These are phyloP conservation scores for Eucalyptus leucophloia DNA, from an alignment of 345 rosid genomes.

Conservation along the genomic window DNA sequence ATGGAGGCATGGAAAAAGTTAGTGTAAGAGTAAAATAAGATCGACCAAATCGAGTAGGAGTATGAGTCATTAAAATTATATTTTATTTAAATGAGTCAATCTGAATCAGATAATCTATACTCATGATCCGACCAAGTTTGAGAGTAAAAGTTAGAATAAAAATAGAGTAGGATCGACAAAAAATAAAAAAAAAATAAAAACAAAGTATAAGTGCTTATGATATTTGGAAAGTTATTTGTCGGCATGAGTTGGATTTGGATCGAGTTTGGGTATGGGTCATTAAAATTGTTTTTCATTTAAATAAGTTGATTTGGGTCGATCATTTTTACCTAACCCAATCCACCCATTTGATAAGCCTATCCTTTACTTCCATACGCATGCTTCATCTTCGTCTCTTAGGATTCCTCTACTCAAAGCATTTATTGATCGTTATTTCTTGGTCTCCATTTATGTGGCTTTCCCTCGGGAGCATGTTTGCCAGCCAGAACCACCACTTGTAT, in stretches of 20 bases:
- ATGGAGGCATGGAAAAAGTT: no score
- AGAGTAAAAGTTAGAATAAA: fast-evolving
- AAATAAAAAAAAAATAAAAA: no score
- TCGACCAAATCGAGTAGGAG: no score
- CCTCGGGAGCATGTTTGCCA: neutral
- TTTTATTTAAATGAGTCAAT: neutral
- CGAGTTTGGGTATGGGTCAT: neutral
- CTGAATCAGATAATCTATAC: neutral
- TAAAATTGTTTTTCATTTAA: neutral
- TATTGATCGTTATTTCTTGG: neutral
- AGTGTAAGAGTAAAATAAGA: no score
- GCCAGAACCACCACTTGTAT: neutral
- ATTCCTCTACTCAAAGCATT: neutral
- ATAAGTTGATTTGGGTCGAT: neutral
- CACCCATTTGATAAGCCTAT: neutral
- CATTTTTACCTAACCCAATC: fast-evolving
- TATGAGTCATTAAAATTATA: neutral
- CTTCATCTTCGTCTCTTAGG: neutral
- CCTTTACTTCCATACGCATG: neutral
- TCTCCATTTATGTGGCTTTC: neutral
- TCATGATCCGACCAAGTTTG: no score
- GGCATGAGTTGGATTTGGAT: no score
- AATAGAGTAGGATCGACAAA: fast-evolving
- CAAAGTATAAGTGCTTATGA: no score
- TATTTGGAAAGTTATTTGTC: no score